Evolutionary conservation across 2,329 filamentous ascomycete genomes (phyloP).

Genomic region (Dothiorella sarmentorum): DNA sequence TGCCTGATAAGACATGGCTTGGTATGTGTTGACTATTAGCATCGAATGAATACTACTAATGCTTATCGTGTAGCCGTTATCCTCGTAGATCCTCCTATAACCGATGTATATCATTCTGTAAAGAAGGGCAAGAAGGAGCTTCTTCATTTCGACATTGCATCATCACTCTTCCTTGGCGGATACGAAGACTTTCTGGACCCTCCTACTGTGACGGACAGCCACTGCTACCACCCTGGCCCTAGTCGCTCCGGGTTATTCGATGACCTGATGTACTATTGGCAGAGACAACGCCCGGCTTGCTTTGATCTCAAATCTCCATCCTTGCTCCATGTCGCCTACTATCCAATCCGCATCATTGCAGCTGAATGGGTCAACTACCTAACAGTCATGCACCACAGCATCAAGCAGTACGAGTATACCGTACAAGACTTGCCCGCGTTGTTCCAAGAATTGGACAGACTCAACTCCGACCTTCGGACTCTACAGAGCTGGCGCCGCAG

Average conservation of each 20-base stretch:
- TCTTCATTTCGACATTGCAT: not conserved
- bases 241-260: constrained; percentile 18
- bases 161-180: not conserved
- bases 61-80: constrained; percentile 15
- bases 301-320: constrained; percentile 20
- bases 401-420: constrained; percentile 26
- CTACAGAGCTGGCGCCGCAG: constrained; percentile 28
- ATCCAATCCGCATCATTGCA: constrained; percentile 22
- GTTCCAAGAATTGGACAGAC: constrained; percentile 18
- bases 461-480: constrained; percentile 24
- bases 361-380: constrained; percentile 28
- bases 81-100: constrained; percentile 22
- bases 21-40: not conserved
- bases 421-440: constrained; percentile 9
- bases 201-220: not conserved
- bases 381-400: constrained; percentile 25
- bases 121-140: not conserved
- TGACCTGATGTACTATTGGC: constrained; percentile 24
- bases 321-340: constrained; percentile 22
- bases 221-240: not conserved
- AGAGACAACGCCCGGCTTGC: not conserved
- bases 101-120: not conserved
- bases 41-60: not conserved
- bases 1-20: constrained; percentile 18
- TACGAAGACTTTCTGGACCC: constrained; percentile 23